Percentiles rank a stretch among this genome's conserved stretches.
phyloP scores from a whole-genome alignment of 2,329 filamentous ascomycete species.

The Escovopsis sp. region DNA sequence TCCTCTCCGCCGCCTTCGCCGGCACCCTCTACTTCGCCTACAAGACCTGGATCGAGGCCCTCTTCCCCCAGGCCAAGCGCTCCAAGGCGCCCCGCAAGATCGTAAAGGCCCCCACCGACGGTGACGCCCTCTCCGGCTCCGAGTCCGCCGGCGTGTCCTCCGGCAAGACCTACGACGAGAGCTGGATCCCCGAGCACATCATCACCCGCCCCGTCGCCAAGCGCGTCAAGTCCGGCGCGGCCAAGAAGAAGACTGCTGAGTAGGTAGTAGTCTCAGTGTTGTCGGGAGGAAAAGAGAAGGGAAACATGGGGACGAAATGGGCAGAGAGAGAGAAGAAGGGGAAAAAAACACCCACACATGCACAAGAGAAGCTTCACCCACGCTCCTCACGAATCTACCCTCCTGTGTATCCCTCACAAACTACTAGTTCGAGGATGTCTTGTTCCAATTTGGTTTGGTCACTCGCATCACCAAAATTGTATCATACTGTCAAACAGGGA shows the following conservation, averaged over 20 bases:
- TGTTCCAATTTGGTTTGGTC: too few relatives aligned
- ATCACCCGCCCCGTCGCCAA: slow-evolving; percentile 68
- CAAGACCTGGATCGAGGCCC: slow-evolving; percentile 89
- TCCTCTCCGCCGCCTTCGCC: slow-evolving; percentile 64
- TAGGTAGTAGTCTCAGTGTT: slow-evolving; percentile 11
- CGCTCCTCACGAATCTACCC: too few relatives aligned
- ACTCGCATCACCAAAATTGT: too few relatives aligned
- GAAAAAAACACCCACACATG: too few relatives aligned
- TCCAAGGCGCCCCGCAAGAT: slow-evolving; percentile 42
- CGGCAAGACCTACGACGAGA: slow-evolving; percentile 70
- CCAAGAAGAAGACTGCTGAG: slow-evolving; percentile 24
- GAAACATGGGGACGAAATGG: too few relatives aligned
- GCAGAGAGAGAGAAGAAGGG: too few relatives aligned
- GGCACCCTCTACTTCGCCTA: slow-evolving; percentile 92
- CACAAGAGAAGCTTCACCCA: too few relatives aligned
- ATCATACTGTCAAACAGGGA: too few relatives aligned
- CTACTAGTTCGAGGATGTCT: too few relatives aligned
- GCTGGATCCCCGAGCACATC: slow-evolving; percentile 85
- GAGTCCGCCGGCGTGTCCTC: slow-evolving; percentile 56
- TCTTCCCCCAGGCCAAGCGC: slow-evolving; percentile 84
- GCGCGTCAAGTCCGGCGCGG: slow-evolving; percentile 44
- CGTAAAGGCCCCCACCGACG: slow-evolving; percentile 50
- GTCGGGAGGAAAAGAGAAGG: too few relatives aligned
- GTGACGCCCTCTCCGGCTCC: slow-evolving; percentile 48
- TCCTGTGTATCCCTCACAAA: too few relatives aligned